A percentile compares a stretch with the other conserved stretches of the same genome.
These are phyloP conservation scores for Rhexocercosporidium sp. DNA, from an alignment of 2,329 filamentous ascomycete species.

Conservation along the genomic window DNA sequence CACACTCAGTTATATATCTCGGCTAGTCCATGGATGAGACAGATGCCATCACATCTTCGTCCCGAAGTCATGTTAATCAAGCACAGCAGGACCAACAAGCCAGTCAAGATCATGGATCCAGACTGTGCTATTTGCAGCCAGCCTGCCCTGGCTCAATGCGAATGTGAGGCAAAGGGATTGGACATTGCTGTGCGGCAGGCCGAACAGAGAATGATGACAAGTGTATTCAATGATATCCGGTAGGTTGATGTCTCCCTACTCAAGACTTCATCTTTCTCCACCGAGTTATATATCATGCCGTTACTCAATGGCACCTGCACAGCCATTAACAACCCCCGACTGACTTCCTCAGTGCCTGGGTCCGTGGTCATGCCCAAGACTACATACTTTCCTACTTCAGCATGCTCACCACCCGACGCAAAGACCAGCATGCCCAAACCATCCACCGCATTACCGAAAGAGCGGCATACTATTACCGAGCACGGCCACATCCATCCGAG, in stretches of 20 bases:
- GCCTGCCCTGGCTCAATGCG: conserved; percentile 63
- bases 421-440: conserved; percentile 59
- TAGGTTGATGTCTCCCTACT: conserved; percentile 45
- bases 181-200: conserved; percentile 67
- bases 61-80: conserved; percentile 40
- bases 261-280: too few species aligned
- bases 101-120: conserved; percentile 68
- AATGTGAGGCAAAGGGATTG: conserved; percentile 69
- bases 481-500: conserved; percentile 64
- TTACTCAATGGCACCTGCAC: background rate
- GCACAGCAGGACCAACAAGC: conserved; percentile 38
- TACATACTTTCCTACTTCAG: conserved; percentile 71
- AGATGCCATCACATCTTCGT: conserved; percentile 32
- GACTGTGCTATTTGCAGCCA: conserved; percentile 71
- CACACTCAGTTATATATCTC: conserved; percentile 10
- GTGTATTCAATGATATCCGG: conserved; percentile 67
- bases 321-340: background rate
- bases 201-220: conserved; percentile 67
- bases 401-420: conserved; percentile 64
- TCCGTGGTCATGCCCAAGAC: conserved; percentile 68
- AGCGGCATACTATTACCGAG: conserved; percentile 62
- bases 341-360: conserved; percentile 58
- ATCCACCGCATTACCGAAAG: conserved; percentile 61
- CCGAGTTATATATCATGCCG: background rate
- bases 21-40: conserved; percentile 4